Base-by-base conservation (phyloP, 176 grass and related monocot genomes). In the Rhynchospora tenuis region DNA sequence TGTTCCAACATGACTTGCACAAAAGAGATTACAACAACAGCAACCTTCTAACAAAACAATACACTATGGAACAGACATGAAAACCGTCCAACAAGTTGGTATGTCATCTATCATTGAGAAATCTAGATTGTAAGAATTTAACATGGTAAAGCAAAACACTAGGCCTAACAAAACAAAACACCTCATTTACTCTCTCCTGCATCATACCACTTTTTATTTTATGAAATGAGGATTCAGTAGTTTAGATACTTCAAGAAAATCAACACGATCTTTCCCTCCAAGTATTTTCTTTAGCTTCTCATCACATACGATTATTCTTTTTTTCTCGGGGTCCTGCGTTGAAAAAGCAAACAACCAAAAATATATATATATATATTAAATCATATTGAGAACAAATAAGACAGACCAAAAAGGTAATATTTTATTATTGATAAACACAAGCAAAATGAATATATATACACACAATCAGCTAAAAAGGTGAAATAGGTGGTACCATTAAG, bases 221-320 rank as follows among this genome's bases (percentile, higher is more conserved):
- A 62, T 81, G 16, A 95, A 92, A 59, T 95, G 93, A 51, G 93
- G 90, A 64, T 88, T 95, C 14, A 92, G 86, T 83, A 95, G 72
- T 56, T 88, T 90, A 69, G 93, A 95, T 16, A 95, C 92, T 88
- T 92, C 90, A 59, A 92, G 93, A 71, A 95, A 92, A 51, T 90
- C 90, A 89, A 95, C 90, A 78, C 88, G 93, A 68, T 92, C 93
- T 38, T 83, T 91, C 1, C 88, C 93, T 83, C 81, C 93, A 90
- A 95, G 87, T 65, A 95, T 87, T 85, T 92, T 92, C 88, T 92
- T 95, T 43, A 92, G 86, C 45, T 95, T 92, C 33, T 90, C 93
- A 0, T 95, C 93, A 2, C 93, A 95, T 38, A 95, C 73, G 81
- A 95, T 88, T 60, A 90, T 85, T 83, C 83, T 94, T 91, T 92